Percentiles rank a stretch among this genome's conserved stretches.
phyloP scores from a whole-genome alignment of 1,139 yeast species.

The Pichia inconspicua region DNA sequence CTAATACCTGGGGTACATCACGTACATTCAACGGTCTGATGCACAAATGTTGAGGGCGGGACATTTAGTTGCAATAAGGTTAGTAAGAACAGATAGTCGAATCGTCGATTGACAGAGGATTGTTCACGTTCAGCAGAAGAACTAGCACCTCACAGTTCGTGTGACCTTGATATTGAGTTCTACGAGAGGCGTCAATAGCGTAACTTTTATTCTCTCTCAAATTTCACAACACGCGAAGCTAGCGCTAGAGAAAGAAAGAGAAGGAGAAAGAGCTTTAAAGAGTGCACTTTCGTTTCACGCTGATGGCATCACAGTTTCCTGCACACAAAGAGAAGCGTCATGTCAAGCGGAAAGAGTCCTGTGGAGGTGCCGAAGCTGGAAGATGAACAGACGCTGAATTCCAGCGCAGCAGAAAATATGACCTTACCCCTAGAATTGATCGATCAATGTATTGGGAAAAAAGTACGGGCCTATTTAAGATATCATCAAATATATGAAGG shows the following conservation, averaged over 20 bases:
- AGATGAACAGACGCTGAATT: neutral
- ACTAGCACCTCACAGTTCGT: neutral
- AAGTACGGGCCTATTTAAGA: slow-evolving; percentile 71
- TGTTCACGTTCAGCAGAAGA: neutral
- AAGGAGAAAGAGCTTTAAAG: too few species aligned
- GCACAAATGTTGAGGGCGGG: slow-evolving; percentile 54
- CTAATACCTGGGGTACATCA: slow-evolving; percentile 56
- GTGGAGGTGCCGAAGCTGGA: neutral
- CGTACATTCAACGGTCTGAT: slow-evolving; percentile 73
- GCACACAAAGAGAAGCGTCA: neutral
- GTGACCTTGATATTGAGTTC: neutral
- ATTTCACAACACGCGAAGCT: too few species aligned
- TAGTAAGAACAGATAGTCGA: neutral
- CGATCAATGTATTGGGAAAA: slow-evolving; percentile 78
- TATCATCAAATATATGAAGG: slow-evolving; percentile 77
- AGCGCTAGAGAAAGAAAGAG: too few species aligned
- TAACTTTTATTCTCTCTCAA: too few species aligned
- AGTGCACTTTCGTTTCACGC: too few species aligned
- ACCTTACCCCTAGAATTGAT: slow-evolving; percentile 71
- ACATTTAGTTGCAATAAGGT: slow-evolving; percentile 6
- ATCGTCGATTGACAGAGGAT: neutral
- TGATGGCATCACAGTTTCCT: too few species aligned
- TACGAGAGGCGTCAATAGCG: neutral
- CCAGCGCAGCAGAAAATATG: slow-evolving; percentile 8
- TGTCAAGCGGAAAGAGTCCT: neutral